Evolutionary conservation across 2,329 filamentous ascomycete genomes (phyloP), one percentile per base, ranked within the genome.

Genomic region (Apiospora hydei): DNA sequence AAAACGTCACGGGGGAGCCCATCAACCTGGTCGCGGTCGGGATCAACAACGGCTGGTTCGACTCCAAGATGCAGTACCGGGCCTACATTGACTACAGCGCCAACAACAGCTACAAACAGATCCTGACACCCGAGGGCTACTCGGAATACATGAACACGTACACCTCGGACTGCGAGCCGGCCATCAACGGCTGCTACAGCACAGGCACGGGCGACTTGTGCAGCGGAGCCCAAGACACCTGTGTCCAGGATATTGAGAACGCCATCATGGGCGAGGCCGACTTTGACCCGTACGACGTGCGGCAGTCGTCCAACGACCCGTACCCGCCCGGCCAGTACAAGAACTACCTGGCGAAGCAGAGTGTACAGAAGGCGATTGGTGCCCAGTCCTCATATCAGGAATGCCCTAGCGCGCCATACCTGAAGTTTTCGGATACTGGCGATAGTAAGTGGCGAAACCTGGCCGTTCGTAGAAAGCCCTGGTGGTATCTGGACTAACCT

Each of bases 101-200:
- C 69, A 79, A 79, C 72, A 82, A 82, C 71, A 77, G 81, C n/a
- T 86, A 86, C 76, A 81, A 81, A 41, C 75, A 79, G 24, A 76
- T 86, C 41, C 85, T 86, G 76, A 78, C 78, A 21, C 72, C 74
- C 8, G 74, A 79, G 0, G 76, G 81, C 51, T 77, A 81, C 61
- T 76, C 75, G 16, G 73, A 76, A 3, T 81, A 82, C 69, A 75
- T 79, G 5, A 75, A 76, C 14, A 78, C 76, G 43, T 85, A 83
- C 74, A 78, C 80, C 26, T 74, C 71, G 10, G 72, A 77, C 16
- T 85, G 84, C 73, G 74, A 81, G 0, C 84, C 85, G 5, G 79
- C 80, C 0, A 70, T 86, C 1, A 53, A 83, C 26, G 71, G 80
- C 64, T 87, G 85, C 76, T 75, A 76, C 8, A 69, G 73, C 4